These are phyloP conservation scores for Dendryphion nanum DNA, from an alignment of 2,329 filamentous ascomycete genomes.

Conservation along the genomic window DNA sequence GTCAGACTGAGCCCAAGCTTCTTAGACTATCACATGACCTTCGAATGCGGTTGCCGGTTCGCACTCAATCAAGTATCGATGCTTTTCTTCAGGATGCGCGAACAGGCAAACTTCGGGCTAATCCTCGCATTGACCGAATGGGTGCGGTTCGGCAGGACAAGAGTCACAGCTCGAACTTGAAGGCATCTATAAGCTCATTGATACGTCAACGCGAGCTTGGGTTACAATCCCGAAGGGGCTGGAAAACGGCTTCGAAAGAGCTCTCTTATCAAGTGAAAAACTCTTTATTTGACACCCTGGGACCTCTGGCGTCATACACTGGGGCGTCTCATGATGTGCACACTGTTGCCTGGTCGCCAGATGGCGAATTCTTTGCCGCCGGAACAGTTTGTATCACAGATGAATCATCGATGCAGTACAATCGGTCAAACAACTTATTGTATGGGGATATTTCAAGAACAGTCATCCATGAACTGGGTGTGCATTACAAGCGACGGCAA, in stretches of 20 bases:
- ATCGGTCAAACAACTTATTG: slow-evolving; percentile 57
- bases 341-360: slow-evolving; percentile 55
- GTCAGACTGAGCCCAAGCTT: slow-evolving; percentile 21
- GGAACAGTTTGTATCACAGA: slow-evolving; percentile 58
- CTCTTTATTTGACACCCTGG: slow-evolving; percentile 40
- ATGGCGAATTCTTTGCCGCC: slow-evolving; percentile 55
- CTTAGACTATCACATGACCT: slow-evolving; percentile 16
- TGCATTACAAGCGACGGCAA: slow-evolving; percentile 51
- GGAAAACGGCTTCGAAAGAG: slow-evolving; percentile 19
- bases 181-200: slow-evolving; percentile 16
- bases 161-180: slow-evolving; percentile 13
- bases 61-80: slow-evolving; percentile 21
- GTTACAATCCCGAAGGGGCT: slow-evolving; percentile 23
- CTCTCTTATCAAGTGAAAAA: slow-evolving; percentile 27
- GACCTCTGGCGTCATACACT: slow-evolving; percentile 50
- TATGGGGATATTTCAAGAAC: slow-evolving; percentile 48
- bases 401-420: slow-evolving; percentile 59
- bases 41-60: slow-evolving; percentile 12
- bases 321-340: slow-evolving; percentile 60
- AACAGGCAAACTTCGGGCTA: slow-evolving; percentile 15
- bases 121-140: slow-evolving; percentile 26
- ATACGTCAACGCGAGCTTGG: slow-evolving; percentile 36
- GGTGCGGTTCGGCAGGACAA: slow-evolving; percentile 17
- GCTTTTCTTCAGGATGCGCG: slow-evolving; percentile 32
- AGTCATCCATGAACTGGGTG: slow-evolving; percentile 51